Evolutionary conservation across 1,284 basidiomycete genomes (phyloP), one percentile per base, ranked within the genome.

Genomic region (Cutaneotrichosporon cutaneum): DNA sequence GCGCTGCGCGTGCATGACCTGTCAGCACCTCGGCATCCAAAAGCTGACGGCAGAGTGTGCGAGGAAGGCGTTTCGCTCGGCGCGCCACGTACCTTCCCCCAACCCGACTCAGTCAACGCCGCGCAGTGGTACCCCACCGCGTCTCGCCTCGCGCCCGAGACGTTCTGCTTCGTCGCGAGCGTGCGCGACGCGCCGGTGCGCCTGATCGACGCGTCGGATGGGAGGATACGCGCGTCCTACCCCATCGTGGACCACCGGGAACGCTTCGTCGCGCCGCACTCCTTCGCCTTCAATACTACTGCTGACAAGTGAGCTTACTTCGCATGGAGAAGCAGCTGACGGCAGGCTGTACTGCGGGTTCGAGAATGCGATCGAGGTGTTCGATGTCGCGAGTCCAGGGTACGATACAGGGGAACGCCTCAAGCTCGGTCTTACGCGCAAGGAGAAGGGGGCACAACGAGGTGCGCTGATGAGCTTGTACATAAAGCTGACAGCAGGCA

Each of bases 231-330:
- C n/a, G 93, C 92, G 0, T 92, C 90, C 0, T 96, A 97, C 75
- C 84, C 83, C 44, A 94, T 96, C 44, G 84, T 96, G 18, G 92
- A 96, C 75, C 93, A 97, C 69, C 83, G 88, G 18, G 94, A 96
- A 77, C 85, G 92, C 35, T 86, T 91, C 63, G 82, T 95, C 53
- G 90, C 91, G 0, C 92, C 94, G 0, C 88, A 92, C 62, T 85
- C 86, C 68, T 80, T 96, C 62, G 83, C 88, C 0, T 95, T 95
- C 78, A 90, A 90, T 68, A 73, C 82, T 0, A 78, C 84, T 13
- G 86, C 85, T 0, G 82, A 87, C 48, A 88, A 84, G 92, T 93
- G 64, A 63, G 83, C n/a, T 22, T 7, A 2, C 4, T n/a, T n/a
- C n/a, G n/a, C n/a, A n/a, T n/a, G n/a, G n/a, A n/a, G n/a, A n/a